These are phyloP conservation scores for Stenogyne calaminthoides DNA, from an alignment of 305 asterid species.

Conservation along the genomic window DNA sequence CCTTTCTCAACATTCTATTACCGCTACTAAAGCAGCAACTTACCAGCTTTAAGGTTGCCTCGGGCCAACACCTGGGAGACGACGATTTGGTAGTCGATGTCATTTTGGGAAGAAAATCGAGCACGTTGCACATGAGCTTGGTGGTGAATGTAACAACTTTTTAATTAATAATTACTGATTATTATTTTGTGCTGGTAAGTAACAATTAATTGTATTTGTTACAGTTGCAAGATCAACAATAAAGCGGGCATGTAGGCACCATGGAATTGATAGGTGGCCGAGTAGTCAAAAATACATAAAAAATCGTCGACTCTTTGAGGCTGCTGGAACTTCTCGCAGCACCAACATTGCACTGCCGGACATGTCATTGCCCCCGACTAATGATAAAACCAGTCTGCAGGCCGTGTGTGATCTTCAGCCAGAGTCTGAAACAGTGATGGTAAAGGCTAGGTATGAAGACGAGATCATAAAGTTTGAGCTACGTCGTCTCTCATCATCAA, in stretches of 20 bases:
- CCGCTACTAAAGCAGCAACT: slow-evolving; percentile 8
- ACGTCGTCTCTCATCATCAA: neutral
- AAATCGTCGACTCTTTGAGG: neutral
- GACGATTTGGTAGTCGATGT: slow-evolving; percentile 1
- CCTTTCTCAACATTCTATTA: neutral
- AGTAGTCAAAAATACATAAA: neutral
- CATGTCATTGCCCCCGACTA: neutral
- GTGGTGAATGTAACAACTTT: slow-evolving; percentile 7
- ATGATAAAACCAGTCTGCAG: neutral
- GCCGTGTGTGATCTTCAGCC: neutral
- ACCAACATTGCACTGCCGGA: neutral
- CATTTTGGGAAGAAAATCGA: slow-evolving; percentile 22
- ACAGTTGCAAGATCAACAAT: slow-evolving; percentile 15
- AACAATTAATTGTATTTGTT: neutral
- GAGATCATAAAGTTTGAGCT: slow-evolving; percentile 18
- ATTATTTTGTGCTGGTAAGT: neutral
- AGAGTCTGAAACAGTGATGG: neutral
- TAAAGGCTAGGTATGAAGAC: slow-evolving; percentile 11
- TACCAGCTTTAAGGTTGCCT: slow-evolving; percentile 6
- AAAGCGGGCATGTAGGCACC: neutral
- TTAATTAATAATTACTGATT: too few species aligned
- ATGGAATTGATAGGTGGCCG: slow-evolving; percentile 25
- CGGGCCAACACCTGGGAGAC: slow-evolving; percentile 13
- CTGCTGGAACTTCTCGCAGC: neutral
- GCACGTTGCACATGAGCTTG: slow-evolving; percentile 23